These are phyloP conservation scores for Cystobasidiaceae sp. DNA, from an alignment of 1,284 basidiomycete genomes.

Conservation along the genomic window DNA sequence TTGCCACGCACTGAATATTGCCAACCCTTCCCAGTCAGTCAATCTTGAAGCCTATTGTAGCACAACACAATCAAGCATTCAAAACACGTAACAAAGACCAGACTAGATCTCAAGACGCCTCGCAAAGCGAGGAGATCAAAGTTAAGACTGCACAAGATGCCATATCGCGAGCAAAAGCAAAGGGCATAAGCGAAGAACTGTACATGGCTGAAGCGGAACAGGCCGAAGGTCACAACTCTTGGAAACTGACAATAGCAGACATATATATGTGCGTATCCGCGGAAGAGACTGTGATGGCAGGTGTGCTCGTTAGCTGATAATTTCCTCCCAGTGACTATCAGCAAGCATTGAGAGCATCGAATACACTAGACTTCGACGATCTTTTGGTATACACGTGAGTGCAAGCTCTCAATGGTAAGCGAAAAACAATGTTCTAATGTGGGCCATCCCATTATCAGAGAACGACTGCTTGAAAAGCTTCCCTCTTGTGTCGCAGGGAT, in stretches of 20 bases:
- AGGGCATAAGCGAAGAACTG: slow-evolving; percentile 55
- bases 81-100: slow-evolving; percentile 32
- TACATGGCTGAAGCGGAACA: slow-evolving; percentile 28
- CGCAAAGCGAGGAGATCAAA: slow-evolving; percentile 57
- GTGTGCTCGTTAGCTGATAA: too few relatives aligned
- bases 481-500: slow-evolving; percentile 60
- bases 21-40: slow-evolving; percentile 30
- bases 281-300: too few relatives aligned
- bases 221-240: slow-evolving; percentile 27
- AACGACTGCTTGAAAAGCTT: slow-evolving; percentile 62
- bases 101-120: slow-evolving; percentile 35
- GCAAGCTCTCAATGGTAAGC: too few relatives aligned
- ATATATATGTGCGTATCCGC: slow-evolving; percentile 1
- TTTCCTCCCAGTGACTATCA: slow-evolving; percentile 74
- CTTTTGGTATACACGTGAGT: slow-evolving; percentile 61
- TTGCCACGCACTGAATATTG: neutral
- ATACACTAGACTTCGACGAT: slow-evolving; percentile 86
- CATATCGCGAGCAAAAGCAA: slow-evolving; percentile 78
- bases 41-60: slow-evolving; percentile 60
- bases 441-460: slow-evolving; percentile 45
- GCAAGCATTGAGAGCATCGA: slow-evolving; percentile 56
- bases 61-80: slow-evolving; percentile 55
- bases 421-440: neutral
- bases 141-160: slow-evolving; percentile 57
- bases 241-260: slow-evolving; percentile 30